Conservation (phyloP, 2,329 filamentous ascomycete genomes). For the Trichoderma harzianum region DNA sequence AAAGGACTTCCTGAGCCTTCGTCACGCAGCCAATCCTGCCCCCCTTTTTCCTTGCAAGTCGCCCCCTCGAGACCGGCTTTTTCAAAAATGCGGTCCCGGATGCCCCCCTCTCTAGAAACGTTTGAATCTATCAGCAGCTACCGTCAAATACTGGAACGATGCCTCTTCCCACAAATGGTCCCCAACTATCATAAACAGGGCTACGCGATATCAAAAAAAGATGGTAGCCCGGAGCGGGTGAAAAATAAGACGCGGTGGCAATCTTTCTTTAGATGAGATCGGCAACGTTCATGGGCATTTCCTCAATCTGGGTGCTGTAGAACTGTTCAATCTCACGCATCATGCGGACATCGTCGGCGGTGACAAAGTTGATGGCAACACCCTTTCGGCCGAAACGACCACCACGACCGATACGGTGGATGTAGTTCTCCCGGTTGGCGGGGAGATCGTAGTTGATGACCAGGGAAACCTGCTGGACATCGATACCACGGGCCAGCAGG, state of each 20-base stretch:
- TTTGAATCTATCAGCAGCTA: slow-evolving; percentile 40
- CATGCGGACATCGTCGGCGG: slow-evolving; percentile 97
- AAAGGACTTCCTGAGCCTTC: slow-evolving; percentile 39
- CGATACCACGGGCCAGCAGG: slow-evolving; percentile 97
- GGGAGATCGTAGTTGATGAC: slow-evolving; percentile 99
- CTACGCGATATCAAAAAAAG: slow-evolving; percentile 21
- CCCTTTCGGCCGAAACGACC: slow-evolving; percentile 99
- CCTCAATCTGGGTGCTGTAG: slow-evolving; percentile 99
- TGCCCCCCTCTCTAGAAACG: slow-evolving; percentile 35
- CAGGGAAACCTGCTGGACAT: slow-evolving; percentile 98
- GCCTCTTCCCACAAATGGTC: slow-evolving; percentile 27
- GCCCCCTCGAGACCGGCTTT: slow-evolving; percentile 30
- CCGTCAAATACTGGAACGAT: slow-evolving; percentile 29
- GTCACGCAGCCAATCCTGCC: slow-evolving; percentile 35
- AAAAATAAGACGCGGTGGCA: slow-evolving; percentile 24
- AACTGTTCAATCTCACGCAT: slow-evolving; percentile 99
- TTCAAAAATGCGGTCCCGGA: slow-evolving; percentile 25
- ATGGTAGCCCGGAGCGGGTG: slow-evolving; percentile 25
- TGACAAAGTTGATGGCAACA: slow-evolving; percentile 99
- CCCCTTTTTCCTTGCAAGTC: slow-evolving; percentile 29
- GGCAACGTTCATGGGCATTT: slow-evolving; percentile 97
- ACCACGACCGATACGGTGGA: slow-evolving; percentile 98
- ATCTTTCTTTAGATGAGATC: slow-evolving; percentile 62
- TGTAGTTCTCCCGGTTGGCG: slow-evolving; percentile 99
- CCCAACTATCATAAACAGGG: slow-evolving; percentile 28